A percentile compares a stretch with the other conserved stretches of the same genome.
These are phyloP conservation scores for Penicillium aurantiogriseum DNA, from an alignment of 2,329 filamentous ascomycete genomes.

Conservation along the genomic window DNA sequence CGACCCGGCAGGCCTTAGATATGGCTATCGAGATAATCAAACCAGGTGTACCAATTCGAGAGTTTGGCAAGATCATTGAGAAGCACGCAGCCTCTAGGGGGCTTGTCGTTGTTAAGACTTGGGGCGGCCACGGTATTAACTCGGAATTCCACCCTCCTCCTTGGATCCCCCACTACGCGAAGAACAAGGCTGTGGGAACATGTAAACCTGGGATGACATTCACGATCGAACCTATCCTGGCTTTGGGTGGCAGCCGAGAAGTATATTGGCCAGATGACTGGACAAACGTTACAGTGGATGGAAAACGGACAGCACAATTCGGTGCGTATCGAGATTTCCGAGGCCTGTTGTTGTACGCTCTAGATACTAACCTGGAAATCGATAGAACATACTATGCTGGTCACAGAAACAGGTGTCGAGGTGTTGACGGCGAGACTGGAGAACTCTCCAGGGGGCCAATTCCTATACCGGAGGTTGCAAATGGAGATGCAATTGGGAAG, in stretches of 20 bases:
- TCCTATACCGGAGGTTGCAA: slow-evolving; percentile 47
- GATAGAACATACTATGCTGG: slow-evolving; percentile 71
- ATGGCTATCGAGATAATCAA: slow-evolving; percentile 83
- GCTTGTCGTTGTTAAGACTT: slow-evolving; percentile 83
- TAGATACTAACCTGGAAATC: slow-evolving; percentile 11
- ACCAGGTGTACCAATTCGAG: slow-evolving; percentile 79
- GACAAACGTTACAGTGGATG: slow-evolving; percentile 87
- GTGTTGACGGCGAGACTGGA: slow-evolving; percentile 67
- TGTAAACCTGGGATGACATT: slow-evolving; percentile 94
- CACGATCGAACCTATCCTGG: slow-evolving; percentile 95
- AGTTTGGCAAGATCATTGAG: slow-evolving; percentile 87
- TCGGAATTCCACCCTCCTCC: slow-evolving; percentile 84
- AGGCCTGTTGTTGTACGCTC: neutral
- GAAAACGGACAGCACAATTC: slow-evolving; percentile 88
- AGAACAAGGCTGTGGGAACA: slow-evolving; percentile 88
- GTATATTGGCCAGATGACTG: slow-evolving; percentile 95
- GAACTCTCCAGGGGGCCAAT: slow-evolving; percentile 70
- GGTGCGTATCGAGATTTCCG: slow-evolving; percentile 17
- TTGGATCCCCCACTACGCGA: slow-evolving; percentile 90
- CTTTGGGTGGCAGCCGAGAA: slow-evolving; percentile 76
- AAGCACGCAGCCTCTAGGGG: slow-evolving; percentile 76
- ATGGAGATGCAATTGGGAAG: neutral
- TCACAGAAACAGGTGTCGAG: slow-evolving; percentile 74
- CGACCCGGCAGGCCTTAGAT: slow-evolving; percentile 77
- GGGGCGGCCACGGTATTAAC: slow-evolving; percentile 90